Percentiles rank a stretch among this genome's conserved stretches.
Conservation (phyloP, 2,329 filamentous ascomycete species). For the Alternaria novae-zelandiae region DNA sequence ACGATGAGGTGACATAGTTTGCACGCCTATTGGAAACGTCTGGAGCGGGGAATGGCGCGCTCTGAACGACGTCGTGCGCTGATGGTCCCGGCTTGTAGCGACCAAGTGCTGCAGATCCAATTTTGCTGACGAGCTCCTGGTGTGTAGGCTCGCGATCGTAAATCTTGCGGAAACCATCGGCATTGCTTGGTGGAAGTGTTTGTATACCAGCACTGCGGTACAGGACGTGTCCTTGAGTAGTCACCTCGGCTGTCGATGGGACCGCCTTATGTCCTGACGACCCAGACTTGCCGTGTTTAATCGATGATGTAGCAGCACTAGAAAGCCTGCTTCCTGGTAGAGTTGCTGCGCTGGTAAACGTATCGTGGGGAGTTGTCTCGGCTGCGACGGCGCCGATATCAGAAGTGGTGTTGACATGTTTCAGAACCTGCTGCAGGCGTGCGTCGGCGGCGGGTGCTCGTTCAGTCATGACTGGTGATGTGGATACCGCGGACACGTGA, state of each 20-base stretch:
- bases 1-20: slow-evolving; percentile 9
- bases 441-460: neutral
- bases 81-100: slow-evolving; percentile 4
- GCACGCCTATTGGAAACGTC: neutral
- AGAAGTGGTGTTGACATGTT: neutral
- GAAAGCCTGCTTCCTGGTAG: neutral
- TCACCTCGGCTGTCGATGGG: neutral
- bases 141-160: slow-evolving; percentile 16
- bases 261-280: neutral
- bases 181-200: slow-evolving; percentile 16
- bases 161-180: slow-evolving; percentile 8
- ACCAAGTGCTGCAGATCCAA: slow-evolving; percentile 14
- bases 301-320: neutral
- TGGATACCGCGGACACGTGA: neutral
- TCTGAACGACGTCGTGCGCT: slow-evolving; percentile 8
- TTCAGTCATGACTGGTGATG: neutral
- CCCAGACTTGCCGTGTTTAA: neutral
- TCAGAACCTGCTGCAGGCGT: neutral
- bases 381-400: neutral
- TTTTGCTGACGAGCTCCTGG: slow-evolving; percentile 6
- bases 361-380: neutral
- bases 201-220: slow-evolving; percentile 24
- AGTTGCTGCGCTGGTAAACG: neutral
- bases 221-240: neutral
- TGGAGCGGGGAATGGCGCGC: neutral